Percentiles rank a stretch among this genome's conserved stretches.
These are phyloP conservation scores for Aspergillus diversus DNA, from an alignment of 495 filamentous ascomycete species.

Conservation along the genomic window DNA sequence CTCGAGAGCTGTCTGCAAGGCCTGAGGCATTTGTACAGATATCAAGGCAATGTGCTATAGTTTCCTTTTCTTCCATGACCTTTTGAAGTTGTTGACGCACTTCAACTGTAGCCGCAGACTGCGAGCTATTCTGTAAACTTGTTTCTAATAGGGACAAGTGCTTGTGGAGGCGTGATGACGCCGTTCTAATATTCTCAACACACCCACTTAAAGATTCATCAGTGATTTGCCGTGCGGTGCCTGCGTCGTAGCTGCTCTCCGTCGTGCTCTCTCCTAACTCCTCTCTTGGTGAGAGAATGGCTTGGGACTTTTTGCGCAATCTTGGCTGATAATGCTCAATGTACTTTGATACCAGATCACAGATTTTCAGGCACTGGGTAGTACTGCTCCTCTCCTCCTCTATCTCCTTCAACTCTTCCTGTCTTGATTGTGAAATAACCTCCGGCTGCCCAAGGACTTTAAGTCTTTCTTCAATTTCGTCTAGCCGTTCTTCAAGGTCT, in stretches of 20 bases:
- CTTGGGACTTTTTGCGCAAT: conserved; percentile 9
- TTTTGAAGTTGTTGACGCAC: not conserved
- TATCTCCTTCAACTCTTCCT: conserved; percentile 28
- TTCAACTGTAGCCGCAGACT: not conserved
- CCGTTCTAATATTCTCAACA: conserved; percentile 6
- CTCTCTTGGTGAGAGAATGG: not conserved
- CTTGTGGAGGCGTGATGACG: conserved; percentile 2
- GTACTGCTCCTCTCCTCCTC: conserved; percentile 38
- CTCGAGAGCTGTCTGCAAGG: conserved; percentile 25
- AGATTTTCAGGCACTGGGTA: conserved; percentile 40
- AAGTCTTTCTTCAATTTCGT: conserved; percentile 31
- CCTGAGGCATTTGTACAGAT: conserved; percentile 31
- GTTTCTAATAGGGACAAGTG: conserved; percentile 6
- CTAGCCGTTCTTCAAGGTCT: conserved; percentile 36
- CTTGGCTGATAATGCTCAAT: conserved; percentile 27
- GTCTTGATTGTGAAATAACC: not conserved
- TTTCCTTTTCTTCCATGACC: conserved; percentile 26
- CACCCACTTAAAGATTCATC: not conserved
- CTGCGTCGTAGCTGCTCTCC: not conserved
- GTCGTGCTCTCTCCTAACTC: not conserved
- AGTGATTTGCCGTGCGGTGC: not conserved
- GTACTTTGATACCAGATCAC: conserved; percentile 30
- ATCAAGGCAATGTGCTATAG: conserved; percentile 31
- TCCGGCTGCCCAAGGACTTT: conserved; percentile 18
- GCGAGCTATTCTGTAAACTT: conserved; percentile 1